Base-by-base conservation (phyloP, 768 basidiomycete species). In the Rossbeevera mucosa region DNA sequence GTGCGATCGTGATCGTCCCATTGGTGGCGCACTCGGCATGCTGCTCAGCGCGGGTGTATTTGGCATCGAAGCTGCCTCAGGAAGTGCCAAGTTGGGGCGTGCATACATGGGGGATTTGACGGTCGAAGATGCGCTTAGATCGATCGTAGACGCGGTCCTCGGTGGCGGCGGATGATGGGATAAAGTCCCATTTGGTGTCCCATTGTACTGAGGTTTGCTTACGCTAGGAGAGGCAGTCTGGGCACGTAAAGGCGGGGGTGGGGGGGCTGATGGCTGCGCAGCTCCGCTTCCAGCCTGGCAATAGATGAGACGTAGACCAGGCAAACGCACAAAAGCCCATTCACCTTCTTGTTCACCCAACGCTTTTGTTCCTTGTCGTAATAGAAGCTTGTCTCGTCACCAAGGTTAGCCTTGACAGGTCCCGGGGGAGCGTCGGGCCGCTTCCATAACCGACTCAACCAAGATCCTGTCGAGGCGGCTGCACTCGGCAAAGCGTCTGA, bases 311-410 rank as follows among this genome's bases (percentile, higher is more conserved):
- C 18, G 25, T 36, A 7, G 33, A 40, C 29, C 4, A 26, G 2
- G n/a, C 21, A 28, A 30, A 21, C 36, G 43, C 8, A 18, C 42
- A 46, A 25, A 24, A 51, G 47, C 20, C 8, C 6, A 56, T 71
- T 66, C 54, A 91, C 93, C 74, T 88, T 93, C 71, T 88, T 94
- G 68, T 96, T 94, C 24, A 99, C 85, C 96, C 96, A 99, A 56
- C 88, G 82, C 67, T 94, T 94, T 54, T 86, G 78, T n/a, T 96
- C 93, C 61, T 88, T 85, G 65, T 99, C 96, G 65, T 90, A 99
- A 63, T 91, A 88, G 74, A 98, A 95, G 24, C 83, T 75, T 24
- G 74, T 92, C 65, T 94, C 83, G 59, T 98, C 92, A 7, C 96
- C 96, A 22, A 99, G 80, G 60, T 87, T 98, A 18, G 95, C 96